Evolutionary conservation across 2,329 filamentous ascomycete genomes (phyloP), one percentile per base, ranked within the genome.

Genomic region (Fusarium foetens): DNA sequence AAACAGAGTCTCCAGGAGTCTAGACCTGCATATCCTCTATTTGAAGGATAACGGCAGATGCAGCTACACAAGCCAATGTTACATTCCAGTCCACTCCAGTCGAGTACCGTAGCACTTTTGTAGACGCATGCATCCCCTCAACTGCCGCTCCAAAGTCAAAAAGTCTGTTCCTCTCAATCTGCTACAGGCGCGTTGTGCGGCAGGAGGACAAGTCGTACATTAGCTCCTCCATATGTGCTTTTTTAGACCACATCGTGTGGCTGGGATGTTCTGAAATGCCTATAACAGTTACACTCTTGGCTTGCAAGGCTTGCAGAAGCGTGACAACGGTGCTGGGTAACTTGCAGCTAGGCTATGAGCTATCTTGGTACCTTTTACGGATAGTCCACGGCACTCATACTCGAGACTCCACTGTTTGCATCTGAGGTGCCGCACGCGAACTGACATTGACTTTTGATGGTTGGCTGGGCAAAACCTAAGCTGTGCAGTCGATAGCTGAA

Each of bases 41-140:
- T 29, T 64, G 42, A 69, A 71, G 54, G 68, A 71, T 71, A 71
- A 71, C 63, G 63, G 63, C 58, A 69, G 52, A 60, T 54, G 55
- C 36, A 41, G 23, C 49, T 38, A 27, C 48, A 41, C 17, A 54
- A 38, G 36, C 45, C 33, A 38, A 49, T 46, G 58, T 31, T 43
- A 35, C 66, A 67, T 35, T 51, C 48, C 29, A 51, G 17, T 60
- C 45, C 46, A 49, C 21, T 68, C 66, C 49, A 54, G 36, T 42
- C 23, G 21, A 33, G 21, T 49, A 49, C 48, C 12, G 14, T 35
- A 38, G 66, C 33, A 68, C 64, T 63, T 68, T 68, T 68, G 64
- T 68, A 66, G 41, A 63, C 58, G 38, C 58, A 63, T n/a, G 31
- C 45, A 49, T 46, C 23, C 17, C 43, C 31, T 33, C 64, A 58